phyloP scores from a whole-genome alignment of 2,329 filamentous ascomycete genomes.

The Beauveria brongniartii region DNA sequence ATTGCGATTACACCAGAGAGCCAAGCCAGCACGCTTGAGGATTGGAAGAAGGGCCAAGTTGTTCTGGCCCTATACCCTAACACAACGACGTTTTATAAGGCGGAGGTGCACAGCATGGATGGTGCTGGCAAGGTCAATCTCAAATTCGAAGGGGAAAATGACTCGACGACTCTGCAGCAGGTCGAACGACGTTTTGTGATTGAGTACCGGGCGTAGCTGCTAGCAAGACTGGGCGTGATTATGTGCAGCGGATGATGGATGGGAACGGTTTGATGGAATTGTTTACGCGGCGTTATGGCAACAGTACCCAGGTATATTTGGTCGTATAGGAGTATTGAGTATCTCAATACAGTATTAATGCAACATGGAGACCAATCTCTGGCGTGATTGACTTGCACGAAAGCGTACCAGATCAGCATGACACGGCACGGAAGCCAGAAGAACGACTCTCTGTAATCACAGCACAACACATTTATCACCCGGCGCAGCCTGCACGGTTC shows the following conservation, averaged over 20 bases:
- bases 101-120: constrained; percentile 67
- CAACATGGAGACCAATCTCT: not conserved
- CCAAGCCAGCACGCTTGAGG: constrained; percentile 41
- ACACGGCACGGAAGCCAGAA: too few relatives aligned
- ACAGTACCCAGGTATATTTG: not conserved
- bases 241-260: not conserved
- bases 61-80: constrained; percentile 75
- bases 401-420: not conserved
- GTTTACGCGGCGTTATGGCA: not conserved
- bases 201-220: constrained; percentile 47
- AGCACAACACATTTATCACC: too few relatives aligned
- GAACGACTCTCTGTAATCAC: too few relatives aligned
- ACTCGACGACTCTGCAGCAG: constrained; percentile 63
- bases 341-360: not conserved
- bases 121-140: constrained; percentile 50
- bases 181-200: constrained; percentile 71
- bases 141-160: constrained; percentile 74
- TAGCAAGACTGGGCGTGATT: not conserved
- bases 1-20: constrained; percentile 60
- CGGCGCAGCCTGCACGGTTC: too few relatives aligned
- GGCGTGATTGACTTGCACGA: not conserved
- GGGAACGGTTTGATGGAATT: not conserved
- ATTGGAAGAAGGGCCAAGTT: constrained; percentile 60
- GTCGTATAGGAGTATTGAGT: not conserved
- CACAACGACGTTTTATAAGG: constrained; percentile 79